Base-by-base conservation (phyloP, 305 asterid genomes). In the Lippia alba region DNA sequence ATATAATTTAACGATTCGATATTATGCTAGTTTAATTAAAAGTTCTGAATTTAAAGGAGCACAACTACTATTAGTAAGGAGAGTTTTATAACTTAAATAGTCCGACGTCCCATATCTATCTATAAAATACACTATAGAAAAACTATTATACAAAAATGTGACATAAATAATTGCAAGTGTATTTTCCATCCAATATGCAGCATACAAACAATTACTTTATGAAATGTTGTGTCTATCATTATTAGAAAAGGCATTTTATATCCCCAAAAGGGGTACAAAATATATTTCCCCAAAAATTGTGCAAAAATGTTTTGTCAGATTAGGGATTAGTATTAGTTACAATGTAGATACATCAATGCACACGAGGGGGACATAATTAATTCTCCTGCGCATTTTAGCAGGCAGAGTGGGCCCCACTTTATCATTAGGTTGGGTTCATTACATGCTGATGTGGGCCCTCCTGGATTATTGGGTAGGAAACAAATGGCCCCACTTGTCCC, bases 341-440 rank as follows among this genome's bases (percentile, higher is more conserved):
- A 53, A 4, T 9, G 33, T 34, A 34, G 18, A 50, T 34, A 30
- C 33, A 12, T 12, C 19, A 24, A 30, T 45, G 79, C 66, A 34
- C 73, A 65, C 73, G 61, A 30, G 57, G 40, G 73, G 64, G 76
- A 71, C 73, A 65, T 41, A 41, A 32, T 58, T 59, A 20, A 69
- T 66, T 34, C 72, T 70, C 14, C 36, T 20, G 34, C 65, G 70
- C 73, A 66, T n/a, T 9, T 70, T 9, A 54, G 69, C 61, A 53
- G 68, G 54, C 80, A 68, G 6, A 24, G 32, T 39, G 56, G 74
- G 40, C 46, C 79, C 71, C 12, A 60, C 30, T 51, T 36, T 8
- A 74, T 68, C 24, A 64, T 56, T 50, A 8, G 36, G 34, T 68
- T 68, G 48, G 70, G 68, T 30, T 49, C 30, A 67, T 57, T 6